Base-by-base conservation (phyloP, 495 filamentous ascomycete genomes). In the Aspergillus nidulans region DNA sequence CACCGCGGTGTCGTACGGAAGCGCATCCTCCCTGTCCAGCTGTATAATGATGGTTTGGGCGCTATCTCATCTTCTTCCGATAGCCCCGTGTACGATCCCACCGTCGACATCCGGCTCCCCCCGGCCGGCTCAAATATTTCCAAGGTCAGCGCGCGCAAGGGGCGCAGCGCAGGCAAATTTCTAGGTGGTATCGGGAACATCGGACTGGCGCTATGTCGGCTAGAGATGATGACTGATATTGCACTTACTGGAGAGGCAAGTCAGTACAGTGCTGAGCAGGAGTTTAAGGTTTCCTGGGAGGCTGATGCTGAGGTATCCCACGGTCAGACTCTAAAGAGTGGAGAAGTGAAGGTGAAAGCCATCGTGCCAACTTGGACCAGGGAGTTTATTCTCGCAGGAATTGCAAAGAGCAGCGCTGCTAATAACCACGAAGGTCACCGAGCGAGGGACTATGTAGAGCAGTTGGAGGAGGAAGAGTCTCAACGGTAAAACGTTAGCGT, bases 1-100 rank as follows among this genome's bases (percentile, higher is more conserved):
- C 94, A 97, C 69, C 91, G 86, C 1, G 94, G 94, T 32, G 89
- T 98, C 9, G 90, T 97, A 41, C 77, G 94, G 62, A 96, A 96
- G 76, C 76, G 94, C 2, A 81, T 97, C n/a, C 62, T 98, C 28
- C 94, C 94, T 0, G 84, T 91, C 4, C 75, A 86, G 67, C 53
- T 96, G n/a, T 95, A 95, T 63, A 60, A 66, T 2, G 62, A 65
- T 6, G 63, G 67, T 1, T 51, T 65, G 34, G 62, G 67, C 18
- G 55, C 24, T 21, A 53, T 84, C 42, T 57, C 56, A 30, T 44
- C 56, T n/a, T n/a, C n/a, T 15, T 72, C 77, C 9, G 69, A 74
- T 21, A 53, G 44, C 13, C 68, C 89, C 20, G 69, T 65, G 20
- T 91, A 89, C 60, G 68, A 80, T 30, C 69, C 72, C 3, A 70